Percentiles rank a stretch among this genome's conserved stretches.
These are phyloP conservation scores for Neurospora pannonica DNA, from an alignment of 495 filamentous ascomycete genomes.

Conservation along the genomic window DNA sequence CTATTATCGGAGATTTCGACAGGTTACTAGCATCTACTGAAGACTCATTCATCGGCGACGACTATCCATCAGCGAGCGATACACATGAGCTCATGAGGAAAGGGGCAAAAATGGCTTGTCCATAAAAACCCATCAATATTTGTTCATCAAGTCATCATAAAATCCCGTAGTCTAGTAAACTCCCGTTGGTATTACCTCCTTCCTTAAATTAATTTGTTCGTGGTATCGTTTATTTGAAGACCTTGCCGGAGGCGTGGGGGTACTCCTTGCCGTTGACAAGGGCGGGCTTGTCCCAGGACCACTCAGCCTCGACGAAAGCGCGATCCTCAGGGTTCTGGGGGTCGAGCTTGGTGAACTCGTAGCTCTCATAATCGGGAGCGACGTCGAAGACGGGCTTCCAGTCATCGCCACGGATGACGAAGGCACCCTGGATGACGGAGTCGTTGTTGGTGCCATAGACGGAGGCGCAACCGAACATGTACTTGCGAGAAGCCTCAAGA, in stretches of 20 bases:
- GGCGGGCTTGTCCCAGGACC: slow-evolving; percentile 77
- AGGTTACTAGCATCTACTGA: slow-evolving; percentile 16
- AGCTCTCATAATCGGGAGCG: slow-evolving; percentile 94
- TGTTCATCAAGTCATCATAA: slow-evolving; percentile 25
- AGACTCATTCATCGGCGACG: slow-evolving; percentile 16
- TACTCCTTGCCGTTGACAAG: slow-evolving; percentile 72
- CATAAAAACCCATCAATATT: slow-evolving; percentile 16
- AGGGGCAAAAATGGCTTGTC: slow-evolving; percentile 12
- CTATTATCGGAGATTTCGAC: not conserved
- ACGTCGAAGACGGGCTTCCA: slow-evolving; percentile 82
- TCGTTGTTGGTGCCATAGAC: slow-evolving; percentile 84
- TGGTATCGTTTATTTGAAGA: slow-evolving; percentile 77
- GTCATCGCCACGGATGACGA: slow-evolving; percentile 89
- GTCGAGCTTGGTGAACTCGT: slow-evolving; percentile 93
- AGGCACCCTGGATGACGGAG: slow-evolving; percentile 82
- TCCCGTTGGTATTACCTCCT: slow-evolving; percentile 8
- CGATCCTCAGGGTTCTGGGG: slow-evolving; percentile 69
- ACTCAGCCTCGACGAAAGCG: slow-evolving; percentile 76
- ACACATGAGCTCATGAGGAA: slow-evolving; percentile 18
- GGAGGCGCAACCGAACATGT: slow-evolving; percentile 85
- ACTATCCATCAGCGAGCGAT: slow-evolving; percentile 11
- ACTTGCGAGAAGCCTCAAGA: slow-evolving; percentile 97
- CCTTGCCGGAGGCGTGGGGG: slow-evolving; percentile 68
- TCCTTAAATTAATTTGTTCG: slow-evolving; percentile 5
- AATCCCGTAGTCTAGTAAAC: slow-evolving; percentile 21